These are phyloP conservation scores for Sclerotinia minor DNA, from an alignment of 2,329 filamentous ascomycete species.

Conservation along the genomic window DNA sequence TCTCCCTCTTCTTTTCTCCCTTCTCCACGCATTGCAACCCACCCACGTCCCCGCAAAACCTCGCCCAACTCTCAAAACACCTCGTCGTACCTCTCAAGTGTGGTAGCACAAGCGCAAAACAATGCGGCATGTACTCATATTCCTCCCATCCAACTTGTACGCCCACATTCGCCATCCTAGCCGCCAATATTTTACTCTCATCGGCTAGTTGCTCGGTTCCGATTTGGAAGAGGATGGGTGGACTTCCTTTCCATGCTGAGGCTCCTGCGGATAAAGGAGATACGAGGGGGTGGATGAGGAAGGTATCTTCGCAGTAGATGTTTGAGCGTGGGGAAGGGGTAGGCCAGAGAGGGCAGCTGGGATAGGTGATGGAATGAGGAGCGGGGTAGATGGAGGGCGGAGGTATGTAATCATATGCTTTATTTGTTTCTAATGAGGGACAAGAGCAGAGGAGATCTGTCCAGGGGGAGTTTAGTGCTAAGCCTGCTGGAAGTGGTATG, in stretches of 20 bases:
- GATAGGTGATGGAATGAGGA: conserved; percentile 44
- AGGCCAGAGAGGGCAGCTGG: conserved; percentile 59
- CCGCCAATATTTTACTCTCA: conserved; percentile 62
- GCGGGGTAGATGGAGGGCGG: conserved; percentile 46
- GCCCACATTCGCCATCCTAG: conserved; percentile 55
- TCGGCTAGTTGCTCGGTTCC: conserved; percentile 73
- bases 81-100: conserved; percentile 48
- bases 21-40: conserved; percentile 33
- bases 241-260: conserved; percentile 58
- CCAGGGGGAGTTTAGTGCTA: conserved; percentile 67
- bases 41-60: conserved; percentile 52
- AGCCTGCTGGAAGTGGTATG: conserved; percentile 66
- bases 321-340: conserved; percentile 53
- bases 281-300: conserved; percentile 66
- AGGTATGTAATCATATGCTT: conserved; percentile 63
- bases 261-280: conserved; percentile 55
- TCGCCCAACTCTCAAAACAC: conserved; percentile 57
- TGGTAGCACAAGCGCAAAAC: conserved; percentile 61
- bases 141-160: conserved; percentile 66
- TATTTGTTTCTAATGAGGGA: conserved; percentile 54
- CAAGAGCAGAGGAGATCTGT: conserved; percentile 66
- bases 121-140: conserved; percentile 80
- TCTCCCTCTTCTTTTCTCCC: not conserved
- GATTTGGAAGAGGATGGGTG: conserved; percentile 66
- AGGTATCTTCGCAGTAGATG: conserved; percentile 55